Percentiles rank a stretch among this genome's conserved stretches.
These are phyloP conservation scores for Kitagawia praeruptora DNA, from an alignment of 129 eudicot genomes.

Conservation along the genomic window DNA sequence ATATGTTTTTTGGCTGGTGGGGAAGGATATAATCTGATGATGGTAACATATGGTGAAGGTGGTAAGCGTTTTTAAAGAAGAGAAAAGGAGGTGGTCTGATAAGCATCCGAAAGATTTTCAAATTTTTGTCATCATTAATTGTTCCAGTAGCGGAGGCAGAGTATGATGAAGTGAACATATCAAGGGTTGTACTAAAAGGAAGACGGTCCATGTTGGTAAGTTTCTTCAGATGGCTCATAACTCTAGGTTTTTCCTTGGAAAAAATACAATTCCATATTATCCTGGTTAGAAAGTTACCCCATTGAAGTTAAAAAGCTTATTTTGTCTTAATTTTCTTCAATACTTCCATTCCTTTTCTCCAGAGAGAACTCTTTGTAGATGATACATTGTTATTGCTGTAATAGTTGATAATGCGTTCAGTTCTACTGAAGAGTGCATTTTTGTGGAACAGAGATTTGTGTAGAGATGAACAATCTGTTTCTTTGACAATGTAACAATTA, in stretches of 20 bases:
- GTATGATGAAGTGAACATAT: conserved; percentile 11
- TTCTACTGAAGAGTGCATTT: background rate
- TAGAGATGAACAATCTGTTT: background rate
- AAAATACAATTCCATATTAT: background rate
- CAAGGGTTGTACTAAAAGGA: background rate
- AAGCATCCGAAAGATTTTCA: conserved; percentile 17
- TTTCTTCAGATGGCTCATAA: conserved; percentile 12
- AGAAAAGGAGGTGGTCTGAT: conserved; percentile 12
- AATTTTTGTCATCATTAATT: conserved; percentile 32
- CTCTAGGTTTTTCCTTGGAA: background rate
- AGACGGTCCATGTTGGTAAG: conserved; percentile 11
- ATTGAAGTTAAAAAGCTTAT: background rate
- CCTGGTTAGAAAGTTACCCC: conserved; percentile 5
- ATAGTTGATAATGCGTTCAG: background rate
- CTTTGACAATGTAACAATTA: background rate
- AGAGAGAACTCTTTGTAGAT: background rate
- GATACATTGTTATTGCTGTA: background rate
- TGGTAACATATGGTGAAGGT: background rate
- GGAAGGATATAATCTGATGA: conserved; percentile 11
- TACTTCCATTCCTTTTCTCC: background rate
- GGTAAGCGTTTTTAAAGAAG: background rate
- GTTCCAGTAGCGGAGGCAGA: conserved; percentile 21
- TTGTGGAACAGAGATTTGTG: background rate
- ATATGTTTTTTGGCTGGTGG: conserved; percentile 40
- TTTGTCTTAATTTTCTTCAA: background rate